Evolutionary conservation across 2,329 filamentous ascomycete species (phyloP).

Genomic region (Talaromyces marneffei): DNA sequence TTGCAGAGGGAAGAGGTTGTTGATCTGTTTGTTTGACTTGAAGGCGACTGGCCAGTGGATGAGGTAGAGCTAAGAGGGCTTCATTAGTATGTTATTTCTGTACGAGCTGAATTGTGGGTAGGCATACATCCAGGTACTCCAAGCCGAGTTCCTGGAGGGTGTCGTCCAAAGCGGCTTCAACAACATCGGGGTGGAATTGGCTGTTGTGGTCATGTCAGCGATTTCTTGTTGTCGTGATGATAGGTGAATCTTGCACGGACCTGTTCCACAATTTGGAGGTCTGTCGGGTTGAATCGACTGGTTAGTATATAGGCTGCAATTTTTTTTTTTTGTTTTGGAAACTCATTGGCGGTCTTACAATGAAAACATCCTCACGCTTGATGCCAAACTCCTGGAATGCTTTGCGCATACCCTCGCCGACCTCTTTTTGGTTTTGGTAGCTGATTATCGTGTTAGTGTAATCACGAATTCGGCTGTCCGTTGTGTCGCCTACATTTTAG

Average conservation of each 20-base stretch:
- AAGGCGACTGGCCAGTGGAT: constrained; percentile 45
- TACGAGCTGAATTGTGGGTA: constrained; percentile 15
- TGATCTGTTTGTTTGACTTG: constrained; percentile 27
- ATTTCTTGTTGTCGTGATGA: too few species aligned
- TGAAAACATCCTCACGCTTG: constrained; percentile 39
- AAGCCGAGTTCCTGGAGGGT: constrained; percentile 48
- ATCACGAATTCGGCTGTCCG: not conserved
- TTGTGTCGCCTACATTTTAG: constrained; percentile 29
- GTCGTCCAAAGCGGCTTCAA: constrained; percentile 46
- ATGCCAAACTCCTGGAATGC: constrained; percentile 34
- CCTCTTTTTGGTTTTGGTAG: constrained; percentile 37
- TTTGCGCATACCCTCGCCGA: constrained; percentile 30
- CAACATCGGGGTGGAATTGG: constrained; percentile 46
- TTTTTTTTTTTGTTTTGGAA: too few species aligned
- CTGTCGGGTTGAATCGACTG: constrained; percentile 16
- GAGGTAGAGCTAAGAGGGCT: constrained; percentile 29
- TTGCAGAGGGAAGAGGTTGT: constrained; percentile 43
- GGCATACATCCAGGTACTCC: constrained; percentile 51
- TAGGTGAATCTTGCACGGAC: constrained; percentile 16
- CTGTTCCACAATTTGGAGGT: constrained; percentile 60
- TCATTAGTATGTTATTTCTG: not conserved
- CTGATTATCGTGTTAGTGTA: constrained; percentile 14
- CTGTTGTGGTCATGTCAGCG: not conserved
- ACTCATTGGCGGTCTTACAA: constrained; percentile 23
- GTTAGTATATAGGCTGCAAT: not conserved